Percentiles rank a stretch among this genome's conserved stretches.
Conservation (phyloP, 305 asterid species). For the Plantago lanceolata region DNA sequence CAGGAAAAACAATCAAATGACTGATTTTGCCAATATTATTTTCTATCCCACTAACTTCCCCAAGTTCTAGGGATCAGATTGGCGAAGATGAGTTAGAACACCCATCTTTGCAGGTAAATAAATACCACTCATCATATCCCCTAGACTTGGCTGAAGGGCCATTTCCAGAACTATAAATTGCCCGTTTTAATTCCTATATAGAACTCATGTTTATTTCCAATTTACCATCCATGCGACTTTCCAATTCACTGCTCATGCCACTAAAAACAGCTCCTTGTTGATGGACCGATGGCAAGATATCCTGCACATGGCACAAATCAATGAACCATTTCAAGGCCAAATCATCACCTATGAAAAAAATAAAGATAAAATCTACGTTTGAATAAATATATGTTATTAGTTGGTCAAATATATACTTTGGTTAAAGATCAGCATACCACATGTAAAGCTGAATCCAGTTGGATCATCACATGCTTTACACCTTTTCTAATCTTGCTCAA, state of each 20-base stretch:
- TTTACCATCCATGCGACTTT: too few relatives aligned
- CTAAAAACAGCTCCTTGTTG: background rate
- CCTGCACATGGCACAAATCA: constrained; percentile 9
- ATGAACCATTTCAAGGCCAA: background rate
- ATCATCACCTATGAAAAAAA: constrained; percentile 8
- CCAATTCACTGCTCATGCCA: too few relatives aligned
- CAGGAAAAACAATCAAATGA: too few relatives aligned
- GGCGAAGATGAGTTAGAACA: background rate
- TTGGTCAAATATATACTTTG: background rate
- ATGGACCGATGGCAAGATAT: background rate
- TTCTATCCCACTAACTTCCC: background rate
- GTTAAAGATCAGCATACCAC: constrained; percentile 5
- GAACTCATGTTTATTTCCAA: too few relatives aligned
- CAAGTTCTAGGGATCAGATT: constrained; percentile 5
- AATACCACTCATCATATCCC: constrained; percentile 12
- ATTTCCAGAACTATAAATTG: too few relatives aligned
- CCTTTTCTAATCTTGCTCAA: constrained; percentile 1
- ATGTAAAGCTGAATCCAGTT: constrained; percentile 6
- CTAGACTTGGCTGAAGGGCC: background rate
- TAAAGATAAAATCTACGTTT: background rate
- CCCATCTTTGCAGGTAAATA: background rate
- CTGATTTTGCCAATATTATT: too few relatives aligned
- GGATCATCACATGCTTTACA: constrained; percentile 21
- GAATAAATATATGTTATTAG: constrained; percentile 1
- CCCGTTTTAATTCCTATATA: too few relatives aligned